Evolutionary conservation across 2,329 filamentous ascomycete species (phyloP), one percentile per base, ranked within the genome.

Genomic region (Pseudogymnoascus sp.): DNA sequence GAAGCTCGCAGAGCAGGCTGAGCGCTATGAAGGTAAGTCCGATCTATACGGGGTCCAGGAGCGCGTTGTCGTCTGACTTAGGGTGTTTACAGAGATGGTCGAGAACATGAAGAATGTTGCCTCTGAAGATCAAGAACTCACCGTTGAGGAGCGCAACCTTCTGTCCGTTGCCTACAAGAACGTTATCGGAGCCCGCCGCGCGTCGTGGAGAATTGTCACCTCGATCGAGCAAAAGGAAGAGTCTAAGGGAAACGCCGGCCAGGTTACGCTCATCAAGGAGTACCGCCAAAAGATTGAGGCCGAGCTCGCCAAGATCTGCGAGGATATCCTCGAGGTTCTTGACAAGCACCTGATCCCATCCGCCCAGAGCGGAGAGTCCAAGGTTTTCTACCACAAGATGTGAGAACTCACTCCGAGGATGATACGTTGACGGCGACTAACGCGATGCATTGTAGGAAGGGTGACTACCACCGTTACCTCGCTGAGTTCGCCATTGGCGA

Each of bases 301-400:
- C 74, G 93, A 97, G 84, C 88, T 97, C 73, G 93, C 95, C 86
- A 90, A 93, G 83, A 91, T 97, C 80, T 97, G 93, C 86, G 87
- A 97, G 82, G 93, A 97, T 82, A 91, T 97, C 72, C 89, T 97
- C 72, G 89, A 96, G 74, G 93, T 97, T 72, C 85, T 97, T 70
- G 93, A 97, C 78, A 84, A 96, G 75, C 88, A 87, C 76, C 84
- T 97, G 75, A 97, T 97, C 76, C 93, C 93, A 79, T 93, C 95
- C 80, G 93, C 93, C 76, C 89, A 95, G 80, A 89, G 91, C 70
- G 93, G 93, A 82, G 93, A 97, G 85, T 96, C 92, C 78, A 97
- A 97, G 88, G 93, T 97, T 77, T 97, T 97, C 81, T 97, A 97
- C 84, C 93, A 97, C 89, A 97, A 97, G 88, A 97, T 97, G 93